These are phyloP conservation scores for Podaxis pistillaris DNA, from an alignment of 768 basidiomycete species.

Conservation along the genomic window DNA sequence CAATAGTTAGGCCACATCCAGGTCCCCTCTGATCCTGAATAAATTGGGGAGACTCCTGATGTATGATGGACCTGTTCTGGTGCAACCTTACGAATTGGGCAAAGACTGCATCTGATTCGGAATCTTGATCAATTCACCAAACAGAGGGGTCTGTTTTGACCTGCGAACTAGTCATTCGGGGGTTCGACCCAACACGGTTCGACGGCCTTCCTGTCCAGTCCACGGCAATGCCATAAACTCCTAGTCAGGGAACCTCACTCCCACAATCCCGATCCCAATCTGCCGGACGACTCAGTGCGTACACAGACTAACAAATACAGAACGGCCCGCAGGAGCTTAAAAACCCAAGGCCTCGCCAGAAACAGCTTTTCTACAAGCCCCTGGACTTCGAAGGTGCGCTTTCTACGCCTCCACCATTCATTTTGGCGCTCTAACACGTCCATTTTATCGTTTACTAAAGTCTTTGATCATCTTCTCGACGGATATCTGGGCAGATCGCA, in stretches of 20 bases:
- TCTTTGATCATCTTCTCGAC: constrained; percentile 8
- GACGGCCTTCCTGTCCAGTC: neutral
- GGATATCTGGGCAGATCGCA: constrained; percentile 12
- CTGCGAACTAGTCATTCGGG: constrained; percentile 2
- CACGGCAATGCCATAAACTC: constrained; percentile 13
- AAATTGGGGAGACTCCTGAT: neutral
- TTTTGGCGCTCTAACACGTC: neutral
- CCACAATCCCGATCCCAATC: constrained; percentile 13
- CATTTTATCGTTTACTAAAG: neutral
- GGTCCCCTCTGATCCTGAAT: neutral
- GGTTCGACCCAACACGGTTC: constrained; percentile 13
- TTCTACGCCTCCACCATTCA: neutral
- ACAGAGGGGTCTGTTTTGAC: neutral
- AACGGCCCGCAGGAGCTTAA: constrained; percentile 12
- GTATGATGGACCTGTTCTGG: constrained; percentile 9
- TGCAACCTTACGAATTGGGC: neutral
- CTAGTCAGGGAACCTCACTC: constrained; percentile 5
- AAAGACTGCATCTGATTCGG: neutral
- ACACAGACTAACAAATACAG: constrained; percentile 13
- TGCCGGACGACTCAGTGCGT: neutral
- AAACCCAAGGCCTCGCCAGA: constrained; percentile 8
- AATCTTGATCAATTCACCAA: constrained; percentile 9
- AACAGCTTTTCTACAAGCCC: constrained; percentile 13
- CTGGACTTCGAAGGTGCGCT: neutral
- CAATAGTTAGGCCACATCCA: neutral